phyloP scores from a whole-genome alignment of 352 stramenopile genomes.

The Phytophthora fragariaefolia region DNA sequence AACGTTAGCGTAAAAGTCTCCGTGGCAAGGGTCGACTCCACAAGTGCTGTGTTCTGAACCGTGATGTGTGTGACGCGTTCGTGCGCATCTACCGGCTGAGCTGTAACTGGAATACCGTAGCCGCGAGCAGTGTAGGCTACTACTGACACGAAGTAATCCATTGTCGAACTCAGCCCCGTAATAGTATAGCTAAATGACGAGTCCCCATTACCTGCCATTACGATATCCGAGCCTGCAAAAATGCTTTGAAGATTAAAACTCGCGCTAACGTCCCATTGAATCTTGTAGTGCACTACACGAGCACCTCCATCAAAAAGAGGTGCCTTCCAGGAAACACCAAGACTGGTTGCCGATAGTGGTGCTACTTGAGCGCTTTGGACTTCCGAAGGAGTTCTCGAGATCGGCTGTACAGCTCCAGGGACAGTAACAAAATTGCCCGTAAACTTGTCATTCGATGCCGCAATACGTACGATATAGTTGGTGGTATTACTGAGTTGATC shows the following conservation, averaged over 20 bases:
- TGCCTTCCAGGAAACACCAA: constrained; percentile 80
- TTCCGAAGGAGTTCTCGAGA: constrained; percentile 36
- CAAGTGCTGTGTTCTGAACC: constrained; percentile 38
- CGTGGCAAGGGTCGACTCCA: constrained; percentile 32
- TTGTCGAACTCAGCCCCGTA: constrained; percentile 45
- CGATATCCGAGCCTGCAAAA: constrained; percentile 53
- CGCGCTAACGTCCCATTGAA: constrained; percentile 93
- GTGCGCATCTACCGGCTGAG: constrained; percentile 53
- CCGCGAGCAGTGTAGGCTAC: constrained; percentile 83
- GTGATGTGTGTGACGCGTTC: constrained; percentile 60
- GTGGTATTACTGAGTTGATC: constrained; percentile 30
- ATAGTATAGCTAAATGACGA: constrained; percentile 44
- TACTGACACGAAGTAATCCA: constrained; percentile 82
- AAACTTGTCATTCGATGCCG: constrained; percentile 45
- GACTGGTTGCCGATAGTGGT: constrained; percentile 39
- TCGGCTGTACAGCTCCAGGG: constrained; percentile 31
- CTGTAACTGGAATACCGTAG: constrained; percentile 62
- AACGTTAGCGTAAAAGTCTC: constrained; percentile 72
- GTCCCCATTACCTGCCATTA: constrained; percentile 22
- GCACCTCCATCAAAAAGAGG: constrained; percentile 76
- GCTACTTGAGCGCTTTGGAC: constrained; percentile 41
- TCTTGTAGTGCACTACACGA: constrained; percentile 88
- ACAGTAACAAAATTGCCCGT: constrained; percentile 34
- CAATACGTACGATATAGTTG: constrained; percentile 55
- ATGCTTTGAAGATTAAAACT: constrained; percentile 84